Conservation (phyloP, 2,329 filamentous ascomycete genomes). For the Uncinocarpus reesii region DNA sequence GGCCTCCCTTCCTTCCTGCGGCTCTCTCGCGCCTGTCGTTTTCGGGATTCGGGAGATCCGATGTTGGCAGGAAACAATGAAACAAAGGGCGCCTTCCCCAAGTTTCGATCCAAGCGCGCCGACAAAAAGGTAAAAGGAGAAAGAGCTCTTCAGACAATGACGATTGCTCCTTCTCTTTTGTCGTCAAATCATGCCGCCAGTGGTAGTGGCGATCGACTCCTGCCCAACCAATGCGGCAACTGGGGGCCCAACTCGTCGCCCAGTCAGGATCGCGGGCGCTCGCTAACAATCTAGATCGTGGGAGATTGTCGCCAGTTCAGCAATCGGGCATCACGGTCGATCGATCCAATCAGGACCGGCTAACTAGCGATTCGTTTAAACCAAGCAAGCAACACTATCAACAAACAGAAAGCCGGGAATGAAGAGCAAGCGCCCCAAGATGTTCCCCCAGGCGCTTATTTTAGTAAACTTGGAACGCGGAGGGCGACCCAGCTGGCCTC, state of each 20-base stretch:
- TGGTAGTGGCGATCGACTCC: slow-evolving; percentile 1
- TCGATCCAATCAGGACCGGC: too few species aligned
- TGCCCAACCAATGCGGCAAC: slow-evolving; percentile 5
- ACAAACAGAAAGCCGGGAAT: background rate
- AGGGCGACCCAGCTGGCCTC: background rate
- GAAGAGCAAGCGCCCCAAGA: slow-evolving; percentile 3
- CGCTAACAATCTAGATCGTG: too few species aligned
- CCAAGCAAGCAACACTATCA: too few species aligned
- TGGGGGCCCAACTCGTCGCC: background rate
- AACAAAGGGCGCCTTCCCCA: background rate
- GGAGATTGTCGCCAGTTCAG: too few species aligned
- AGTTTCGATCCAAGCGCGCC: background rate
- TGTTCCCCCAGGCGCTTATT: slow-evolving; percentile 3
- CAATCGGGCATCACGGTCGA: too few species aligned
- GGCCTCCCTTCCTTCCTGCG: background rate
- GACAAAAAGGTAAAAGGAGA: background rate
- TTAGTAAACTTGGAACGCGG: slow-evolving; percentile 3
- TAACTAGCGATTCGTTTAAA: too few species aligned
- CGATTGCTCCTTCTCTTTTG: background rate
- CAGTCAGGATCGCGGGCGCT: background rate
- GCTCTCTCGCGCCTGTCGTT: slow-evolving; percentile 1
- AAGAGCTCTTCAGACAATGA: background rate
- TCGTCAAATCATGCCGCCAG: slow-evolving; percentile 1
- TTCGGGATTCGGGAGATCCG: background rate
- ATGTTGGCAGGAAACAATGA: background rate